Evolutionary conservation across 129 eudicot species (phyloP), one percentile per base, ranked within the genome.

Genomic region (Flaveria trinervia): DNA sequence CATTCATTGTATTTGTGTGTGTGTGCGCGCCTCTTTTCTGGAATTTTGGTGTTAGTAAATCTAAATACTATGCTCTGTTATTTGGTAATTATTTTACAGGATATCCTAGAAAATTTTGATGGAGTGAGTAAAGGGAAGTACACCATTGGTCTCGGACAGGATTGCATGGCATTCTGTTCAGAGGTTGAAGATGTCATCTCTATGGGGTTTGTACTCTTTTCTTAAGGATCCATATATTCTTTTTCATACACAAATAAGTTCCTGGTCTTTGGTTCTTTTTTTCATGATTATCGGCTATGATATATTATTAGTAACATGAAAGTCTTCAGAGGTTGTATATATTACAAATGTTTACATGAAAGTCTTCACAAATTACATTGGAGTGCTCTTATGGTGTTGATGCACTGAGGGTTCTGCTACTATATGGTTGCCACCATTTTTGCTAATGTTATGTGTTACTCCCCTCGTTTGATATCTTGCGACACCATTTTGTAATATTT

Each of bases 161-260:
- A 94, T 82, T 91, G 98, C 88, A 94, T 94, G 98, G 97, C 86
- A 65, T 94, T 91, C 82, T 94, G 98, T 69, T 83, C 93, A 26
- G 98, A 94, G 82, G 98, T 94, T 46, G 98, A 94, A 94, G 98
- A 94, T 82, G 97, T 94, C 69, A 94, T 94, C 85, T 94, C 98
- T 46, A 94, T 94, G 98, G 91, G 98, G 98, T 94, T 80, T 17
- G 72, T 22, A 75, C 66, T 74, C 36, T 52, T 49, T 16, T 11
- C 33, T 62, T 72, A 52, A 57, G 25, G 11, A 66, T 57, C 52
- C 54, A 15, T 33, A 22, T 33, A 0, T 55, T 56, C 0, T 23
- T 18, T n/a, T 69, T 14, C 15, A 26, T 46, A 18, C 20, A 44
- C 5, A 26, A 65, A 11, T 2, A 65, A 13, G 22, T 49, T 14